Evolutionary conservation across 441 rosid genomes (phyloP).

Genomic region (Arabidopsis lyrata): DNA sequence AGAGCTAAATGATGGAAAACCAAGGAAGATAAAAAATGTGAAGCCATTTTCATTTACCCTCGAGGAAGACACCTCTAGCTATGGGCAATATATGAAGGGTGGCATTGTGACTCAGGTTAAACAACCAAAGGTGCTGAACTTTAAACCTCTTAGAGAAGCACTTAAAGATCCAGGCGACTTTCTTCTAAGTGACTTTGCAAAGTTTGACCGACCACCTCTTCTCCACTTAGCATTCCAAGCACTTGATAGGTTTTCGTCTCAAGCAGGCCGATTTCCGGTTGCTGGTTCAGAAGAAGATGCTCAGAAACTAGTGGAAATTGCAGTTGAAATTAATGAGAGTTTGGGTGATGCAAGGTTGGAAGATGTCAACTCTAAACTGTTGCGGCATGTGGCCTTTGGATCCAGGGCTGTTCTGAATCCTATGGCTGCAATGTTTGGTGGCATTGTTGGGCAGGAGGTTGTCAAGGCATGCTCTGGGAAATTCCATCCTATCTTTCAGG

Average conservation of each 20-base stretch:
- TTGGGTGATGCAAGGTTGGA: slow-evolving; percentile 67
- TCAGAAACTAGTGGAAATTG: slow-evolving; percentile 65
- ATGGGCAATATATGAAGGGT: slow-evolving; percentile 73
- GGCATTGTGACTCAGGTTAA: slow-evolving; percentile 97
- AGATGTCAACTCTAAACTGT: slow-evolving; percentile 70
- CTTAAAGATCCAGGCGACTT: slow-evolving; percentile 90
- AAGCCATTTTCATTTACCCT: slow-evolving; percentile 82
- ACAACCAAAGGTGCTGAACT: slow-evolving; percentile 81
- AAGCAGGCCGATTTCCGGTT: slow-evolving; percentile 69
- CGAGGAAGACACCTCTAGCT: slow-evolving; percentile 80
- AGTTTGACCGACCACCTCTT: slow-evolving; percentile 90
- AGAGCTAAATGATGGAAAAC: slow-evolving; percentile 90
- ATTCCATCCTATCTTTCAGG: slow-evolving; percentile 96
- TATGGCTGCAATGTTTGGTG: slow-evolving; percentile 99
- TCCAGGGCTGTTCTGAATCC: slow-evolving; percentile 94
- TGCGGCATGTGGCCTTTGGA: slow-evolving; percentile 86
- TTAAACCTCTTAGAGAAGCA: slow-evolving; percentile 83
- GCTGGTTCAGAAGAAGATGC: slow-evolving; percentile 96
- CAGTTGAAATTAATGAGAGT: slow-evolving; percentile 61
- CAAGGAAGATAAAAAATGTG: slow-evolving; percentile 80
- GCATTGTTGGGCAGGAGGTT: slow-evolving; percentile 96
- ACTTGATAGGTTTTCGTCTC: slow-evolving; percentile 73
- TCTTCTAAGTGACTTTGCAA: slow-evolving; percentile 91
- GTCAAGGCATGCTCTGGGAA: slow-evolving; percentile 99
- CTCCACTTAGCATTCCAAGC: slow-evolving; percentile 95